Conservation (phyloP, 345 rosid genomes). For the Eucalyptus victrix region DNA sequence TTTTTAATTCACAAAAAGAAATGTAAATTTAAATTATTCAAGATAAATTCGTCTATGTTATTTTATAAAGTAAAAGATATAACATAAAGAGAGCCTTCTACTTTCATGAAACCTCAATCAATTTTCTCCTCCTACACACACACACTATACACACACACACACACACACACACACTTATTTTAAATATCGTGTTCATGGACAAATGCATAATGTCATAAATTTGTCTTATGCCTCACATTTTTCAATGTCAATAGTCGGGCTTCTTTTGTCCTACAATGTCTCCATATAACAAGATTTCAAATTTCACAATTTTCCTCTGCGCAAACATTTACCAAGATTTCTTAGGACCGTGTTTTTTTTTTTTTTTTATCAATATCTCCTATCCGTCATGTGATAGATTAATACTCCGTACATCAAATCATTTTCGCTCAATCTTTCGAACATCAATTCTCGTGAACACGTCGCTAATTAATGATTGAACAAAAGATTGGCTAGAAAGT, state of each 20-base stretch:
- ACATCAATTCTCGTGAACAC: neutral
- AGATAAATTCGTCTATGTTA: neutral
- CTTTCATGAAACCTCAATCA: neutral
- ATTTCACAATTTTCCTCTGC: neutral
- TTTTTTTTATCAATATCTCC: neutral
- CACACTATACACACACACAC: too few relatives aligned
- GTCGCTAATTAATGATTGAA: neutral
- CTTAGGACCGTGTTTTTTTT: neutral
- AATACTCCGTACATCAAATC: neutral
- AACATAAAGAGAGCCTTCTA: neutral
- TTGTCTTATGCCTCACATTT: neutral
- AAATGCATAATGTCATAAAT: neutral
- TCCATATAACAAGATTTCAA: neutral
- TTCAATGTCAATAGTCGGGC: neutral
- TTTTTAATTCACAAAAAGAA: neutral
- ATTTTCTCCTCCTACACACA: neutral
- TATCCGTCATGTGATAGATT: neutral
- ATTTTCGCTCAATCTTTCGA: neutral
- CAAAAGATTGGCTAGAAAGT: neutral
- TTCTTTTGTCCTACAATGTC: neutral
- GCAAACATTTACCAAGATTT: neutral
- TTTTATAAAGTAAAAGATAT: neutral
- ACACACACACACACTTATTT: neutral
- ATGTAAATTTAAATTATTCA: neutral
- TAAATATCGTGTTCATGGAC: neutral